These are phyloP conservation scores for Ophiostoma pallidulum DNA, from an alignment of 2,329 filamentous ascomycete genomes.

Conservation along the genomic window DNA sequence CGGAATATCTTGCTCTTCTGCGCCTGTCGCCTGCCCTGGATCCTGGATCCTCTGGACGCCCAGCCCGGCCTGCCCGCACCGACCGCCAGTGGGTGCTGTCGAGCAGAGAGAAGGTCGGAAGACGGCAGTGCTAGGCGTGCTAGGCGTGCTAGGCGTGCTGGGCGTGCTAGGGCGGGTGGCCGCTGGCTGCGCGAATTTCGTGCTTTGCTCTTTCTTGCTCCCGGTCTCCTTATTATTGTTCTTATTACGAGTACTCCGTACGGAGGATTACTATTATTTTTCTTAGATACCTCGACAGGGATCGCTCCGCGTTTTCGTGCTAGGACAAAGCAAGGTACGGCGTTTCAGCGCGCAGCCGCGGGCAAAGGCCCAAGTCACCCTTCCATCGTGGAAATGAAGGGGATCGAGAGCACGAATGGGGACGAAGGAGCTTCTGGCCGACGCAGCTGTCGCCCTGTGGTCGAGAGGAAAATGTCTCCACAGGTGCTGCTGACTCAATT, in stretches of 20 bases:
- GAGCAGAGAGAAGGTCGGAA: slow-evolving; percentile 7
- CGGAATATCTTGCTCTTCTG: no score
- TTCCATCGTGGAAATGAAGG: slow-evolving; percentile 6
- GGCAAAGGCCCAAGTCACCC: slow-evolving; percentile 1
- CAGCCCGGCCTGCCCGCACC: no score
- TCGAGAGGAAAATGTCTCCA: neutral
- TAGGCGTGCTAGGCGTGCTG: no score
- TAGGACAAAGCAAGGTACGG: no score
- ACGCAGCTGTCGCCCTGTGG: neutral
- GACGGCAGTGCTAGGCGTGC: slow-evolving; percentile 8
- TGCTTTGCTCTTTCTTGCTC: neutral
- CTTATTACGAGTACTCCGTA: no score
- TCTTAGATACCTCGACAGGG: slow-evolving; percentile 4
- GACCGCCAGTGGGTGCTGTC: no score
- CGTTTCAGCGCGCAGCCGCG: no score
- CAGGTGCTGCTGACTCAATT: no score
- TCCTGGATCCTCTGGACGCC: no score
- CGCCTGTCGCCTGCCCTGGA: no score
- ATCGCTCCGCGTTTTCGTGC: slow-evolving; percentile 10
- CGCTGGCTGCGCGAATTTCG: slow-evolving; percentile 15
- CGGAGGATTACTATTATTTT: no score
- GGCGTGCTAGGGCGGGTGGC: no score
- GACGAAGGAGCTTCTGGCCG: neutral
- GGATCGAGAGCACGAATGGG: neutral
- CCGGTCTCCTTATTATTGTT: neutral